These are phyloP conservation scores for Eimeria acervulina DNA, from an alignment of 169 alveolate genomes.

Conservation along the genomic window DNA sequence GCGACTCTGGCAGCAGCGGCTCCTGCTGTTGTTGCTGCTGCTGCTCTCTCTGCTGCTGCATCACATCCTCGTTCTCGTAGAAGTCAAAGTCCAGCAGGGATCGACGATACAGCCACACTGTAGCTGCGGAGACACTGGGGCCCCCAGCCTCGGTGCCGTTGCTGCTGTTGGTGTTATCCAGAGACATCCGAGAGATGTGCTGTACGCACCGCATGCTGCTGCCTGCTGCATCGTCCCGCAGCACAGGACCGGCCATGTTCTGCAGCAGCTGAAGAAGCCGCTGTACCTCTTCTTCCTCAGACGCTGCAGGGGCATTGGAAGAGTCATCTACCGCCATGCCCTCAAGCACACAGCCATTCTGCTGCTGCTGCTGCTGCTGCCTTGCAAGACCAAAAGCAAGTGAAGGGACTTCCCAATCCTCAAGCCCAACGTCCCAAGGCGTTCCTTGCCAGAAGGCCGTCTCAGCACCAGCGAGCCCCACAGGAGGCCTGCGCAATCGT, in stretches of 20 bases:
- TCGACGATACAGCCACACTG: slow-evolving; percentile 77
- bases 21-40: slow-evolving; percentile 79
- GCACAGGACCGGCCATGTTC: slow-evolving; percentile 41
- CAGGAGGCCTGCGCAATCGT: slow-evolving; percentile 41
- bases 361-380: slow-evolving; percentile 63
- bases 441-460: slow-evolving; percentile 79
- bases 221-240: slow-evolving; percentile 77
- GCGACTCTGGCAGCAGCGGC: slow-evolving; percentile 64
- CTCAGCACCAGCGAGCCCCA: slow-evolving; percentile 35
- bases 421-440: slow-evolving; percentile 81
- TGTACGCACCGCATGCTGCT: slow-evolving; percentile 80
- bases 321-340: slow-evolving; percentile 18
- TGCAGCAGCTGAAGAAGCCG: slow-evolving; percentile 78
- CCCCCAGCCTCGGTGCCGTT: slow-evolving; percentile 41
- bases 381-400: slow-evolving; percentile 25
- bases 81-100: slow-evolving; percentile 79
- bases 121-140: slow-evolving; percentile 64
- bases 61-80: slow-evolving; percentile 69
- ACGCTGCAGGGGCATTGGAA: slow-evolving; percentile 1
- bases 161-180: slow-evolving; percentile 27
- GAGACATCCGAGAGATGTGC: slow-evolving; percentile 57
- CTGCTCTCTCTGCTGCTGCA: slow-evolving; percentile 66
- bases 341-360: slow-evolving; percentile 46
- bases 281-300: slow-evolving; percentile 71
- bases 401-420: slow-evolving; percentile 75